Base-by-base conservation (phyloP, 139 green algal genomes). In the Chlorella sp. region DNA sequence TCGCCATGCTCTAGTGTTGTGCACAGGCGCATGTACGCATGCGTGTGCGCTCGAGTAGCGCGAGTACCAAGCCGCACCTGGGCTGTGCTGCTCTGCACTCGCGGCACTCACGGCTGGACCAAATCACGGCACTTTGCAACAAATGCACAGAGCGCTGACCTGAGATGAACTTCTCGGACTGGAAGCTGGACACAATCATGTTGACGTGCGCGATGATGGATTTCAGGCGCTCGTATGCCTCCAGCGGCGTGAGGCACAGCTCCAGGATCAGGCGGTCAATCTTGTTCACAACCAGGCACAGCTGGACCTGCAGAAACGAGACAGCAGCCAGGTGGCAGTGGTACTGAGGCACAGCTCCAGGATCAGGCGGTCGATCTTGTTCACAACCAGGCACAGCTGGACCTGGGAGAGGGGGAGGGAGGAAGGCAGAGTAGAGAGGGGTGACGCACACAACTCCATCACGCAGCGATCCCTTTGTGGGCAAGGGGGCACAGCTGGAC, bases 311-410 rank as follows among this genome's bases (percentile, higher is more conserved):
- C 43, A 32, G 28, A 40, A 2, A 5, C 8, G 68, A n/a, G 65
- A n/a, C 36, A 46, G 34, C 20, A 48, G 16, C 26, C 5, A n/a
- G n/a, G n/a, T n/a, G n/a, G n/a, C n/a, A n/a, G n/a, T n/a, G n/a
- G n/a, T n/a, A n/a, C n/a, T 89, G 56, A 99, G 80, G 32, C 86
- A 56, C 75, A 99, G 89, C 93, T 99, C 96, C 67, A 94, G 72
- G 40, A 98, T 94, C 19, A 99, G 93, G 14, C 97, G 91, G 90
- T 99, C 97, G 32, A 99, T 54, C 90, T 99, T 99, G 93, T 99
- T 99, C 86, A 99, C 92, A 22, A 99, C 92, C 73, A 99, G 91
- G 85, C 90, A 95, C 43, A 95, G 91, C 40, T 86, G 68, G 22
- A 99, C 89, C 89, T 84, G 74, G n/a, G n/a, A 40, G 20, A 70